A percentile compares a stretch with the other conserved stretches of the same genome.
phyloP scores from a whole-genome alignment of 2,329 filamentous ascomycete genomes.

The Neoscytalidium dimidiatum region DNA sequence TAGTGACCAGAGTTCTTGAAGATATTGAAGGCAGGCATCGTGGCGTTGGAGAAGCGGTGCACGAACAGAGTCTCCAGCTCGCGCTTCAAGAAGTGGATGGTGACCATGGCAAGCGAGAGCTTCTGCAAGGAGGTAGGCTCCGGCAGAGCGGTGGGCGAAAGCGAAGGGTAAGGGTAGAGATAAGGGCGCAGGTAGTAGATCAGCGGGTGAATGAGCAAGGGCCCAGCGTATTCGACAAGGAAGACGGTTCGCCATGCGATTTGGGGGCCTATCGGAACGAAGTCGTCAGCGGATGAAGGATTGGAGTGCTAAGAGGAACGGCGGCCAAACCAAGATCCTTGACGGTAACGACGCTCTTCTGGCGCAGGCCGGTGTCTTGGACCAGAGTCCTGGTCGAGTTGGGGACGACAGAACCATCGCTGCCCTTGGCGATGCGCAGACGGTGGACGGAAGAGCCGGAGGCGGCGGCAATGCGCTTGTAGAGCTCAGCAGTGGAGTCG shows the following conservation, averaged over 20 bases:
- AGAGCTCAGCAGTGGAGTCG: slow-evolving; percentile 57
- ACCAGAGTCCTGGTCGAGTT: slow-evolving; percentile 57
- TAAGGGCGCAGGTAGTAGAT: slow-evolving; percentile 67
- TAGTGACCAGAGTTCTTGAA: slow-evolving; percentile 96
- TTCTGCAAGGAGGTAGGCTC: slow-evolving; percentile 67
- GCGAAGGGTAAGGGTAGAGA: slow-evolving; percentile 30
- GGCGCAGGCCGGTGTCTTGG: slow-evolving; percentile 57
- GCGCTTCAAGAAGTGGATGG: slow-evolving; percentile 88
- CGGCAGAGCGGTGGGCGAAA: slow-evolving; percentile 1
- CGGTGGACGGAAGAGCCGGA: slow-evolving; percentile 60
- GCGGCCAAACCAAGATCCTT: slow-evolving; percentile 79
- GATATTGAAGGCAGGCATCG: slow-evolving; percentile 89
- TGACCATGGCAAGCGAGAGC: slow-evolving; percentile 72
- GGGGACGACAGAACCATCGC: slow-evolving; percentile 59
- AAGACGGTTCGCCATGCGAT: slow-evolving; percentile 93
- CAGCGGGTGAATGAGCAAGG: slow-evolving; percentile 81
- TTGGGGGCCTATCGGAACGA: slow-evolving; percentile 66
- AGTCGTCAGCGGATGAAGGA: not conserved
- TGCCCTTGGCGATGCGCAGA: slow-evolving; percentile 65
- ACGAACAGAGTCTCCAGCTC: slow-evolving; percentile 93
- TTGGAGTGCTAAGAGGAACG: slow-evolving; percentile 10
- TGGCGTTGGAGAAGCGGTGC: slow-evolving; percentile 91
- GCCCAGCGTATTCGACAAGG: slow-evolving; percentile 91
- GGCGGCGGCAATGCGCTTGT: slow-evolving; percentile 56
- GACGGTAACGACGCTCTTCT: slow-evolving; percentile 70